These are phyloP conservation scores for Raffaelea deltoideospora DNA, from an alignment of 2,329 filamentous ascomycete species.

Conservation along the genomic window DNA sequence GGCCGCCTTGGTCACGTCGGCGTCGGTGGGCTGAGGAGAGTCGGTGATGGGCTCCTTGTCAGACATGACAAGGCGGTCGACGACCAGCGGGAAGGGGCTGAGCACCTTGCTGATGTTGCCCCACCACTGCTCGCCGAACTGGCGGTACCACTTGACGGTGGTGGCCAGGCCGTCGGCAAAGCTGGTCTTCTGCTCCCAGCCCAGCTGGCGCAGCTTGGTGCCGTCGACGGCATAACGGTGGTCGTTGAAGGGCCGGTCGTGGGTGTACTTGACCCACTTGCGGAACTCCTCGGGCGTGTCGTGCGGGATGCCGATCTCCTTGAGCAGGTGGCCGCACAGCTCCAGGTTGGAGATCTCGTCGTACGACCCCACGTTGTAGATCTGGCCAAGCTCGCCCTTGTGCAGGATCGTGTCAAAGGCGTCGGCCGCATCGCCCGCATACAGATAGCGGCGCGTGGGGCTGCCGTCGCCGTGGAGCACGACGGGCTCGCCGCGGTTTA, in stretches of 20 bases:
- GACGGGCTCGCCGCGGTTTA: conserved; percentile 50
- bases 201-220: conserved; percentile 48
- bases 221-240: conserved; percentile 58
- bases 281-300: conserved; percentile 35
- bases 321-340: conserved; percentile 50
- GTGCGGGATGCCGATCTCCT: conserved; percentile 41
- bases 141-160: conserved; percentile 56
- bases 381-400: conserved; percentile 56
- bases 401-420: conserved; percentile 76
- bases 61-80: conserved; percentile 35
- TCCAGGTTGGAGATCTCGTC: conserved; percentile 65
- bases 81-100: conserved; percentile 50
- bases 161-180: conserved; percentile 47
- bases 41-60: conserved; percentile 27
- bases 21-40: conserved; percentile 12
- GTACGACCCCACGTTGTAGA: conserved; percentile 69
- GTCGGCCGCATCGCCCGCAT: conserved; percentile 64
- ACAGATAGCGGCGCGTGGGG: conserved; percentile 62
- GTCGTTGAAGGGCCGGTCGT: conserved; percentile 68
- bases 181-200: conserved; percentile 52
- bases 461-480: conserved; percentile 64
- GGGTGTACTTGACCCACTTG: conserved; percentile 57
- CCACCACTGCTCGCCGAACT: conserved; percentile 56
- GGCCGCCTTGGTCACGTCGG: too few relatives aligned
- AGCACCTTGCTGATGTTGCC: conserved; percentile 55